phyloP scores from a whole-genome alignment of 805 yeast genomes.

The Zygotorulaspora sp. region DNA sequence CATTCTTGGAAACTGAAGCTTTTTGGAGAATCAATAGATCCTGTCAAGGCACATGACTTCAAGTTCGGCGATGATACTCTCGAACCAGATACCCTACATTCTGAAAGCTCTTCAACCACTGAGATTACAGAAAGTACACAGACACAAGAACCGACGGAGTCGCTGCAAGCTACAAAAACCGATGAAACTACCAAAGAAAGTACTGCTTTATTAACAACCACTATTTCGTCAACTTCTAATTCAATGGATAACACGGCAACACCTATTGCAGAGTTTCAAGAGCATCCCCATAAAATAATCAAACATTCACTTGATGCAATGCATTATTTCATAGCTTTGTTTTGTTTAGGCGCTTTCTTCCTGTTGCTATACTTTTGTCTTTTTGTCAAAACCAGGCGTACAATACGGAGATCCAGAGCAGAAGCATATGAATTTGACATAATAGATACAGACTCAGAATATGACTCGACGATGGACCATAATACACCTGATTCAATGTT shows the following conservation, averaged over 20 bases:
- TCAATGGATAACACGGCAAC: background rate
- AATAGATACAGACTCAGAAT: constrained; percentile 56
- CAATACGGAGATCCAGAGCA: constrained; percentile 54
- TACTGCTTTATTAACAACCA: constrained; percentile 1
- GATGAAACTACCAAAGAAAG: no score
- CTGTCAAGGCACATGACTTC: constrained; percentile 53
- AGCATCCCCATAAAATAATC: constrained; percentile 31
- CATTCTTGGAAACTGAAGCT: constrained; percentile 70
- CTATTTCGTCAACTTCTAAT: constrained; percentile 7
- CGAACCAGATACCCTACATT: constrained; percentile 15
- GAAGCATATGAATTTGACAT: constrained; percentile 74
- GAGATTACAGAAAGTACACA: constrained; percentile 1
- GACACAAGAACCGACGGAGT: no score
- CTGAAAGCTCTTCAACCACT: constrained; percentile 2
- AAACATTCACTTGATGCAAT: constrained; percentile 46
- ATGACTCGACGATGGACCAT: constrained; percentile 31
- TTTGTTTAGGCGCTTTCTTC: constrained; percentile 53
- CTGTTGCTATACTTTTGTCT: constrained; percentile 44
- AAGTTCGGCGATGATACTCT: constrained; percentile 40
- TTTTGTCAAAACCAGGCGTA: constrained; percentile 39
- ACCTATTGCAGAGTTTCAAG: constrained; percentile 14
- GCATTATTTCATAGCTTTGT: constrained; percentile 56
- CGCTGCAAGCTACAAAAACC: no score
- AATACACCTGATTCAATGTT: constrained; percentile 12
- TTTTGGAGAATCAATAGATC: constrained; percentile 76